Conservation (phyloP, 1,284 basidiomycete species). For the Cryptococcus hybrid region DNA sequence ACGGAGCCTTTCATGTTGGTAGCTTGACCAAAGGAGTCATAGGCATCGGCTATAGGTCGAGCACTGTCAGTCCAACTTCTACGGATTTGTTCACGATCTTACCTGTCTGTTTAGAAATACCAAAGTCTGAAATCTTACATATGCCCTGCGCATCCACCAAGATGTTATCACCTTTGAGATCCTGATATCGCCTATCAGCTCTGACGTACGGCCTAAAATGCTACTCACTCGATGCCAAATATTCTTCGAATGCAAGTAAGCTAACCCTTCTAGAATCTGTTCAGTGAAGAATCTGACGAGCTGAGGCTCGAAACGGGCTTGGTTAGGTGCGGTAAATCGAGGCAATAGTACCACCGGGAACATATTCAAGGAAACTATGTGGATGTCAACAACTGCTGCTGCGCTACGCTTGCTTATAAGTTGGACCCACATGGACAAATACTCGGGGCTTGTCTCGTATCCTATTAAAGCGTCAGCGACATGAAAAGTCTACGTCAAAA, state of each 20-base stretch:
- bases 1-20: constrained; percentile 96
- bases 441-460: constrained; percentile 88
- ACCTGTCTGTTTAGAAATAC: constrained; percentile 80
- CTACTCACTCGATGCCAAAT: constrained; percentile 81
- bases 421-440: constrained; percentile 80
- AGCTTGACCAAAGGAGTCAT: constrained; percentile 67
- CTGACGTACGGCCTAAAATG: neutral
- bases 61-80: neutral
- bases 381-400: neutral
- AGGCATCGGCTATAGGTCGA: constrained; percentile 62
- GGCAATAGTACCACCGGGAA: constrained; percentile 94
- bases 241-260: constrained; percentile 86
- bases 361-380: constrained; percentile 90
- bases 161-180: constrained; percentile 98
- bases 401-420: neutral
- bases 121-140: constrained; percentile 95
- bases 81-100: neutral
- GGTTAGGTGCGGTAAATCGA: constrained; percentile 90
- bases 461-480: constrained; percentile 22
- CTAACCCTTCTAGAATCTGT: constrained; percentile 89
- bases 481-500: no score
- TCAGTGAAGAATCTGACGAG: constrained; percentile 89
- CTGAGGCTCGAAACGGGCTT: constrained; percentile 65
- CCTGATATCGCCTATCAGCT: constrained; percentile 54
- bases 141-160: constrained; percentile 88